Conservation (phyloP, 768 basidiomycete species). For the Russula virescens region DNA sequence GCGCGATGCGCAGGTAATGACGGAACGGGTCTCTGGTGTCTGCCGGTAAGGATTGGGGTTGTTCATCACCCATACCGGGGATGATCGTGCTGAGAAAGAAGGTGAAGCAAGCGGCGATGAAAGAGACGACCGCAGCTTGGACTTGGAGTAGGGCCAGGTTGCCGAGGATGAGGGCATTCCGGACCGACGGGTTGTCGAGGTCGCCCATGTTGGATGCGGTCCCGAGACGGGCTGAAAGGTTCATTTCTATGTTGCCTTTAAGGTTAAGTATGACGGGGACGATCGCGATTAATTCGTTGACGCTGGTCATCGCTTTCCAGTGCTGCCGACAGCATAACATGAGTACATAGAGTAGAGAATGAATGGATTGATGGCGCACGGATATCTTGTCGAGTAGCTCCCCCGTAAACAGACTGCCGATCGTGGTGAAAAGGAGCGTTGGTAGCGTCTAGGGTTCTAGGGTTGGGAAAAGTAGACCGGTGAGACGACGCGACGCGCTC, state of each 20-base stretch:
- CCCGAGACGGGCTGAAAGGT: constrained; percentile 89
- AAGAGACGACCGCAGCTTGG: constrained; percentile 86
- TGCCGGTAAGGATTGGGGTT: constrained; percentile 1
- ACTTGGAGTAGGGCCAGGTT: constrained; percentile 87
- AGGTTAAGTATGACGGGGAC: constrained; percentile 92
- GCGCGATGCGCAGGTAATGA: background rate
- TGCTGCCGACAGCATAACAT: constrained; percentile 38
- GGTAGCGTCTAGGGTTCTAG: constrained; percentile 62
- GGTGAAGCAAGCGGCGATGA: constrained; percentile 73
- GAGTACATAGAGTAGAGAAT: background rate
- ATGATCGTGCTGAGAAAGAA: constrained; percentile 65
- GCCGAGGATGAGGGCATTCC: constrained; percentile 65
- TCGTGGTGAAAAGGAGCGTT: constrained; percentile 74
- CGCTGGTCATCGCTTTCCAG: constrained; percentile 83
- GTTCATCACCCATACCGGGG: constrained; percentile 31
- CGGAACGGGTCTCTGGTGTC: background rate
- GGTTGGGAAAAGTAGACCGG: background rate
- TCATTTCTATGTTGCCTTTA: constrained; percentile 99
- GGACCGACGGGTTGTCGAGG: constrained; percentile 63
- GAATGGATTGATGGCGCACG: constrained; percentile 36
- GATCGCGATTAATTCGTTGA: constrained; percentile 96
- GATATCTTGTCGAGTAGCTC: constrained; percentile 84
- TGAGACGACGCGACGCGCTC: constrained; percentile 22
- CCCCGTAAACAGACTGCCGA: constrained; percentile 86
- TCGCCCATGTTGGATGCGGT: constrained; percentile 94